These are phyloP conservation scores for Xylaria arbuscula DNA, from an alignment of 2,329 filamentous ascomycete species.

Conservation along the genomic window DNA sequence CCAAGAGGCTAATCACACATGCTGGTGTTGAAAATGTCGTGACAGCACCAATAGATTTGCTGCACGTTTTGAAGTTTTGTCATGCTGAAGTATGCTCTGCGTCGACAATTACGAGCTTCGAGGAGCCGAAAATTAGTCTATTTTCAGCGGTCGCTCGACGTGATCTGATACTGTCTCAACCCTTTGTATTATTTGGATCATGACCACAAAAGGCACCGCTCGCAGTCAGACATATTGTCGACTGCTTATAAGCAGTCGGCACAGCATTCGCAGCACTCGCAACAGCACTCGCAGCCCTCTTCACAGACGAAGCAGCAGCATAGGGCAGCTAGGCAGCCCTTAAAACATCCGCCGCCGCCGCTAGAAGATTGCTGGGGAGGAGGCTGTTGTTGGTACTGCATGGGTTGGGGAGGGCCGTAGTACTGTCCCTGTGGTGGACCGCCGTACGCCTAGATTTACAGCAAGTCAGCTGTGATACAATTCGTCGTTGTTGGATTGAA, in stretches of 20 bases:
- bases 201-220: background rate
- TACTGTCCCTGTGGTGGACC: slow-evolving; percentile 54
- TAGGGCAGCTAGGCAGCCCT: slow-evolving; percentile 59
- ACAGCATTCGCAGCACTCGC: slow-evolving; percentile 59
- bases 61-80: slow-evolving; percentile 1
- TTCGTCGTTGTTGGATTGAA: background rate
- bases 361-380: slow-evolving; percentile 50
- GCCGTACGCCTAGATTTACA: slow-evolving; percentile 52
- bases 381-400: slow-evolving; percentile 60
- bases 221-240: background rate
- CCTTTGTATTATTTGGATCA: background rate
- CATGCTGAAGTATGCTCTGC: background rate
- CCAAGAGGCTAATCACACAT: slow-evolving; percentile 5
- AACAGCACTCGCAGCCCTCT: slow-evolving; percentile 62
- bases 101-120: slow-evolving; percentile 10
- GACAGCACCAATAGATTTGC: slow-evolving; percentile 3
- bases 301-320: slow-evolving; percentile 65
- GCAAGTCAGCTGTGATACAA: slow-evolving; percentile 19
- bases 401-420: slow-evolving; percentile 56
- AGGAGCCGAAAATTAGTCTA: background rate
- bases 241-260: slow-evolving; percentile 50
- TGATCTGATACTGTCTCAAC: background rate
- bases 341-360: slow-evolving; percentile 56
- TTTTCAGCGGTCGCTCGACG: background rate
- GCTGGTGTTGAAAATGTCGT: background rate